phyloP scores from a whole-genome alignment of 352 stramenopile species.

The Phytopythium litorale region DNA sequence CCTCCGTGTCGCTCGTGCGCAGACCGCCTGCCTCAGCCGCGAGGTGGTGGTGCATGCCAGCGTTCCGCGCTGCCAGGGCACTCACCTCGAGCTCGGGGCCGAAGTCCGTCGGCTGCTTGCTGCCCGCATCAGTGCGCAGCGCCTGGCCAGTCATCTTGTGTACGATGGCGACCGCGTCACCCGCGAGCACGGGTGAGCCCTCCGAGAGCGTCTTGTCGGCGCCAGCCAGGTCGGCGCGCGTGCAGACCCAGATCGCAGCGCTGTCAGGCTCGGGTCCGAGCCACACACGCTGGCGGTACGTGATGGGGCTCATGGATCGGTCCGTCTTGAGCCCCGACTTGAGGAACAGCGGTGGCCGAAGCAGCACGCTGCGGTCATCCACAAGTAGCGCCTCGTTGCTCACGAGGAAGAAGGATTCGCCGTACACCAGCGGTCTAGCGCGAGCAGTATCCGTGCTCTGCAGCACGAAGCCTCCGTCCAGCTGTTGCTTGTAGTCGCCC shows the following conservation, averaged over 20 bases:
- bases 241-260: constrained; percentile 67
- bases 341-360: constrained; percentile 73
- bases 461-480: constrained; percentile 27
- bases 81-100: constrained; percentile 77
- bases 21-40: constrained; percentile 46
- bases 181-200: constrained; percentile 33
- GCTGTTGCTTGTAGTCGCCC: constrained; percentile 29
- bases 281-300: constrained; percentile 82
- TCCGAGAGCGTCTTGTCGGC: constrained; percentile 71
- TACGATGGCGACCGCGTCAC: constrained; percentile 55
- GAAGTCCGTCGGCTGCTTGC: constrained; percentile 75
- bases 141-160: constrained; percentile 86
- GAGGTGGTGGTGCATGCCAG: constrained; percentile 73
- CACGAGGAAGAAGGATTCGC: constrained; percentile 79
- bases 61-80: constrained; percentile 30
- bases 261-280: constrained; percentile 60
- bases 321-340: constrained; percentile 83
- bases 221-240: constrained; percentile 48
- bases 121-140: constrained; percentile 43
- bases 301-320: constrained; percentile 82
- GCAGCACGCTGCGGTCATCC: constrained; percentile 67
- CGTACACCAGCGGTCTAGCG: constrained; percentile 51
- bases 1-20: constrained; percentile 70
- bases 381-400: constrained; percentile 76
- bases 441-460: constrained; percentile 17